Conservation (phyloP, 805 yeast genomes). For the Saccharomycopsis fermentans region DNA sequence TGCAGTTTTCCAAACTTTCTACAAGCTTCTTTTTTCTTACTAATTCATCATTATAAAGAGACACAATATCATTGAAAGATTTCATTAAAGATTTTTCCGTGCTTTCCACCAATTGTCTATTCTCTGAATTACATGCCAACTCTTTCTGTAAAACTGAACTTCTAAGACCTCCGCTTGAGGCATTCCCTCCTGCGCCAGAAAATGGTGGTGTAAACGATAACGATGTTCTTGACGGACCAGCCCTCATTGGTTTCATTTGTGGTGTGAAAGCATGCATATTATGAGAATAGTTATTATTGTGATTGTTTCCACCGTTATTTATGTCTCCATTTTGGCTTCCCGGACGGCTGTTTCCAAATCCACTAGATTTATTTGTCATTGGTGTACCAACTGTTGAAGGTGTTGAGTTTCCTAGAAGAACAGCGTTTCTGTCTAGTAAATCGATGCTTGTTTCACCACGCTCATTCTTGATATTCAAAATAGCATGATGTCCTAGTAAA, state of each 20-base stretch:
- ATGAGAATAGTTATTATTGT: not conserved
- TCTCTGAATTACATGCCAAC: not conserved
- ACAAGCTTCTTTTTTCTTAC: conserved; percentile 36
- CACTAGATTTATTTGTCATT: conserved; percentile 16
- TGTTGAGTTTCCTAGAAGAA: conserved; percentile 4
- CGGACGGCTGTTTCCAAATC: not conserved
- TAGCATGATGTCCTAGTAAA: conserved; percentile 40
- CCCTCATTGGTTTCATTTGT: conserved; percentile 1
- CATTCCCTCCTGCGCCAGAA: not conserved
- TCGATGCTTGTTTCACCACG: conserved; percentile 23
- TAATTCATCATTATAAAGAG: conserved; percentile 47
- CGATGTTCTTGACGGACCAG: not conserved
- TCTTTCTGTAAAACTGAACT: not conserved
- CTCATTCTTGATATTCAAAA: conserved; percentile 32
- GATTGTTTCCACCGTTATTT: not conserved
- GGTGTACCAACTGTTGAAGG: conserved; percentile 9
- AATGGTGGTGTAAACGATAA: not conserved
- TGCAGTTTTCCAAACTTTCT: conserved; percentile 14
- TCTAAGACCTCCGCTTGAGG: not conserved
- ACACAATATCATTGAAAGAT: conserved; percentile 36
- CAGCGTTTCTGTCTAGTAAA: conserved; percentile 10
- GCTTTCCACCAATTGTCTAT: conserved; percentile 28
- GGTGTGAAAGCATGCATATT: not conserved
- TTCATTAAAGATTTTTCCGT: conserved; percentile 42
- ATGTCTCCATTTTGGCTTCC: not conserved